These are phyloP conservation scores for Biscutella auriculata DNA, from an alignment of 441 rosid species.

Conservation along the genomic window DNA sequence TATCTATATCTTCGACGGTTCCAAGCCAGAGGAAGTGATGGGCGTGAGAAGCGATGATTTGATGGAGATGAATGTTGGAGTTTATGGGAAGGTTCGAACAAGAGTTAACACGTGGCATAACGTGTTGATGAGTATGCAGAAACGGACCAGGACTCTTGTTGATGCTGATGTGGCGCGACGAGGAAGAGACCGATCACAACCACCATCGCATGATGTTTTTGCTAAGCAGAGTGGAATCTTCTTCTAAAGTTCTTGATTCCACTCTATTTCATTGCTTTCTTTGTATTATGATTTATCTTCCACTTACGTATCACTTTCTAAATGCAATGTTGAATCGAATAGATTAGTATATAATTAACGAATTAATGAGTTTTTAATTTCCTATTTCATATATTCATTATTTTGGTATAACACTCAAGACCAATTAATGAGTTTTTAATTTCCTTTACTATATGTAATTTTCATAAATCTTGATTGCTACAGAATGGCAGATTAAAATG, in stretches of 20 bases:
- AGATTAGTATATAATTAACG: too few relatives aligned
- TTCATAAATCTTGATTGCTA: too few relatives aligned
- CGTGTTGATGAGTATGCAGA: slow-evolving; percentile 53
- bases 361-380: too few relatives aligned
- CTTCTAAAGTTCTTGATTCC: not conserved
- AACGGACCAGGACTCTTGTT: slow-evolving; percentile 36
- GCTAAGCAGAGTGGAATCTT: too few relatives aligned
- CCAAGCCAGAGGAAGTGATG: slow-evolving; percentile 63
- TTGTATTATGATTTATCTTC: slow-evolving; percentile 23
- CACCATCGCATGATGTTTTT: too few relatives aligned
- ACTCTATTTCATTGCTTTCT: slow-evolving; percentile 16
- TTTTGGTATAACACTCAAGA: too few relatives aligned
- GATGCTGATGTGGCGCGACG: slow-evolving; percentile 12
- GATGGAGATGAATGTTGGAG: slow-evolving; percentile 51
- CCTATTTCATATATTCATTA: too few relatives aligned
- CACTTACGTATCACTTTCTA: too few relatives aligned
- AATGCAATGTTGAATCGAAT: too few relatives aligned
- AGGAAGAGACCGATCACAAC: not conserved
- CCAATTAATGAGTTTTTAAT: too few relatives aligned
- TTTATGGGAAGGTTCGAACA: slow-evolving; percentile 39
- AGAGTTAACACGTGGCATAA: slow-evolving; percentile 87
- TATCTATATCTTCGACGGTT: slow-evolving; percentile 67
- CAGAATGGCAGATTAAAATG: too few relatives aligned
- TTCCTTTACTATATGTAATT: too few relatives aligned
- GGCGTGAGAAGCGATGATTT: slow-evolving; percentile 47